Conservation (phyloP, 768 basidiomycete genomes). For the Amanita molliuscula region DNA sequence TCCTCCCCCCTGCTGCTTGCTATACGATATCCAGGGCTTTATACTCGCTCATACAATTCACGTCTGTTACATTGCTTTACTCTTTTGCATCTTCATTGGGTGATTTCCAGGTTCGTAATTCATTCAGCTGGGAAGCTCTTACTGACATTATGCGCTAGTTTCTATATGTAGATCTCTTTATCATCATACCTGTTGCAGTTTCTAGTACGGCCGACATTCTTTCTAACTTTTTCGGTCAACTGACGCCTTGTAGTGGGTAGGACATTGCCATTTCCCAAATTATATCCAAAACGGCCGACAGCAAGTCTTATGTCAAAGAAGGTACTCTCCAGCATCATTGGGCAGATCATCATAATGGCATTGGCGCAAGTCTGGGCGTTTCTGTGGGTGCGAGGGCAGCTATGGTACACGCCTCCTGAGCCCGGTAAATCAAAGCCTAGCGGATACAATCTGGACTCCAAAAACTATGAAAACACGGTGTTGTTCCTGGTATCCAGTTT, state of each 20-base stretch:
- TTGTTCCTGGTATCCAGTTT: slow-evolving; percentile 94
- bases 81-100: slow-evolving; percentile 94
- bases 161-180: slow-evolving; percentile 94
- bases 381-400: slow-evolving; percentile 76
- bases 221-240: slow-evolving; percentile 1
- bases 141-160: slow-evolving; percentile 41
- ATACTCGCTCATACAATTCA: slow-evolving; percentile 98
- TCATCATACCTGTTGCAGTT: slow-evolving; percentile 95
- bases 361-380: slow-evolving; percentile 80
- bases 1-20: slow-evolving; percentile 7
- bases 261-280: slow-evolving; percentile 79
- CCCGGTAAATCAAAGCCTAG: slow-evolving; percentile 30
- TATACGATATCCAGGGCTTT: slow-evolving; percentile 60
- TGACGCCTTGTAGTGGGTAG: slow-evolving; percentile 67
- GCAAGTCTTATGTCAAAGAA: slow-evolving; percentile 94
- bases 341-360: slow-evolving; percentile 83
- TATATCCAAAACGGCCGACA: slow-evolving; percentile 86
- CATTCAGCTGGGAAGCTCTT: slow-evolving; percentile 5
- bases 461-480: slow-evolving; percentile 86
- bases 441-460: slow-evolving; percentile 67
- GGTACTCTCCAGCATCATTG: slow-evolving; percentile 86
- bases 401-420: slow-evolving; percentile 80
- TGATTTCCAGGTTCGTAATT: slow-evolving; percentile 75
- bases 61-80: slow-evolving; percentile 92
- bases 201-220: slow-evolving; percentile 56